Conservation (phyloP, 176 grass and related monocot species). For the Oryza meyeriana region DNA sequence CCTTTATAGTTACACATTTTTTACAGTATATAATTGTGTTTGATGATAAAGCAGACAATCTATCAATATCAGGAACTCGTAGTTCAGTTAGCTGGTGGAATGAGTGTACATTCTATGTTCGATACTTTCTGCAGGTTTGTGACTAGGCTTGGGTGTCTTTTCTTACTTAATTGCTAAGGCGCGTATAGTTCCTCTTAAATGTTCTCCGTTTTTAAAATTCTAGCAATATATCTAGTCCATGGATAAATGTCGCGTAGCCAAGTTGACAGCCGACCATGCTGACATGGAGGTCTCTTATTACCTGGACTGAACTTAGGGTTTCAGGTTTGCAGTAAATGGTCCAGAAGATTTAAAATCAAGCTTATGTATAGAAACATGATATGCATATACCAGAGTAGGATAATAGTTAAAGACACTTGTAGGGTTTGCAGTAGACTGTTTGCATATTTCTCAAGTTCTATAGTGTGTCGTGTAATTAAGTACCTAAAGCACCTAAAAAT, state of each 20-base stretch:
- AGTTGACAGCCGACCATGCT: neutral
- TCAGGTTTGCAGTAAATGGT: neutral
- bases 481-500: neutral
- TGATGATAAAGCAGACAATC: neutral
- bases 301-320: neutral
- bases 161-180: neutral
- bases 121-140: no score
- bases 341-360: neutral
- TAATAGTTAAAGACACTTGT: neutral
- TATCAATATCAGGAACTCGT: neutral
- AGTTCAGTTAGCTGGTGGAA: neutral
- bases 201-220: neutral
- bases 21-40: neutral
- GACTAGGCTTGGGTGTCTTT: no score
- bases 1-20: neutral
- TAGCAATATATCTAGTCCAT: neutral
- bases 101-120: neutral
- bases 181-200: neutral
- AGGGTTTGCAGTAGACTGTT: neutral
- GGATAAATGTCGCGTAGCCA: neutral
- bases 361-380: neutral
- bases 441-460: neutral
- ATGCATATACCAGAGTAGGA: neutral
- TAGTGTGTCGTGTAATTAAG: neutral
- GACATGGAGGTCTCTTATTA: neutral